Evolutionary conservation across 2,329 filamentous ascomycete genomes (phyloP), one percentile per base, ranked within the genome.

Genomic region (Chalara sp.): DNA sequence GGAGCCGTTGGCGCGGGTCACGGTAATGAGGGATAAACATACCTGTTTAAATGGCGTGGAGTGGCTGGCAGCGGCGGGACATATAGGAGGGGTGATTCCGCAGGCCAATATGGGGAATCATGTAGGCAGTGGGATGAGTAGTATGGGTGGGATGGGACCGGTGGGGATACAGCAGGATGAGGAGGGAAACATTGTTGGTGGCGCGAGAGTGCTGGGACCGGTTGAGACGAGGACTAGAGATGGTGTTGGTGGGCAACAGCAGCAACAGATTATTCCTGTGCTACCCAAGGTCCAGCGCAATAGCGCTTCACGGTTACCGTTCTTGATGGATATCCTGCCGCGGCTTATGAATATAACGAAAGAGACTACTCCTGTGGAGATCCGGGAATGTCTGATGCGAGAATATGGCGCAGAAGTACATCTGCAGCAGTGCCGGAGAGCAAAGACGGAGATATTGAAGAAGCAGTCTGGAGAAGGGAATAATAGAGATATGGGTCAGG

Each of bases 251-350:
- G 41, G 41, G 10, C 10, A 8, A 28, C 21, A 30, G 6, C 40
- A 44, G 29, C 40, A 41, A 7, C 39, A 51, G 39, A 47, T 54
- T 31, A 33, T 61, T 10, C 62, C 63, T 13, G 58, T 63, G 10
- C 33, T 64, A 6, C 63, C 63, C 3, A 65, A 65, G 47, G 63
- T 65, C 1, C 63, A 65, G 48, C 57, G 63, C 46, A 65, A 64
- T 56, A 60, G 54, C 12, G 63, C 63, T 30, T 55, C 49, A 33
- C 53, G 63, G 48, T 42, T 84, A 32, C 70, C 71, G 43, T 84
- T 84, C 63, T 70, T 84, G 3, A 72, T 79, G 60, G 80, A 84
- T 53, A 76, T 76, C 48, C 70, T 84, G 5, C 78, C 79, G 12
- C 73, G 79, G 48, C 74, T 82, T 62, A 80, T 84, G 74, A 72